Conservation (phyloP, 1,284 basidiomycete genomes). For the Ustilago crameri region DNA sequence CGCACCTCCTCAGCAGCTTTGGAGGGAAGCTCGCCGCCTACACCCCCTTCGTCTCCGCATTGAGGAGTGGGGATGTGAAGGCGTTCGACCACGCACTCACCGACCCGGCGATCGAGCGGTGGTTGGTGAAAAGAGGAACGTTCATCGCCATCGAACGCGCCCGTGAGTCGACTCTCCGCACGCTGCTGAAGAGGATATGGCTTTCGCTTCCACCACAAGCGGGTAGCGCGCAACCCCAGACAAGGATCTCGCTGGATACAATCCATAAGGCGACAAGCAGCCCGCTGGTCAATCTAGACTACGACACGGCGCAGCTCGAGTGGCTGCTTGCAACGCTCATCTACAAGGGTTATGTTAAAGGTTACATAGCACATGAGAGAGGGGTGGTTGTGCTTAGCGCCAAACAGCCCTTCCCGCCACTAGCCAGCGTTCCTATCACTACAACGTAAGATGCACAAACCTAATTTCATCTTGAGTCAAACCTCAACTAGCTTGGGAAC, state of each 20-base stretch:
- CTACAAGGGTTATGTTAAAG: slow-evolving; percentile 87
- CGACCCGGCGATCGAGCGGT: slow-evolving; percentile 72
- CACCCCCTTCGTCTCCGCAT: slow-evolving; percentile 81
- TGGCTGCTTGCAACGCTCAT: slow-evolving; percentile 91
- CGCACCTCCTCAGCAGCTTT: slow-evolving; percentile 76
- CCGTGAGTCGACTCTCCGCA: slow-evolving; percentile 84
- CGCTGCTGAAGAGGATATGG: slow-evolving; percentile 86
- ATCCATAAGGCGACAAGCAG: slow-evolving; percentile 41
- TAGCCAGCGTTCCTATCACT: slow-evolving; percentile 14
- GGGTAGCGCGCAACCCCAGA: slow-evolving; percentile 3
- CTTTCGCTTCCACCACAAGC: slow-evolving; percentile 64
- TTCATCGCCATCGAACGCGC: slow-evolving; percentile 88
- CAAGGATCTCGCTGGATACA: slow-evolving; percentile 37
- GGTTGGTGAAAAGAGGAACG: slow-evolving; percentile 82
- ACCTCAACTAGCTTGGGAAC: too few species aligned
- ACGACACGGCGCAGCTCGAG: slow-evolving; percentile 82
- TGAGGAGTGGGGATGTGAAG: slow-evolving; percentile 79
- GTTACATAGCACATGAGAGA: slow-evolving; percentile 95
- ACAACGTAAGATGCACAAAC: too few species aligned
- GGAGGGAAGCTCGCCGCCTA: slow-evolving; percentile 81
- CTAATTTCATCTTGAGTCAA: too few species aligned
- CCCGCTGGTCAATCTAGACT: slow-evolving; percentile 45
- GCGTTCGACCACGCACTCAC: slow-evolving; percentile 80
- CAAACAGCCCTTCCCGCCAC: slow-evolving; percentile 80
- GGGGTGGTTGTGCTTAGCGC: slow-evolving; percentile 89